A percentile compares a stretch with the other conserved stretches of the same genome.
These are phyloP conservation scores for Lanmaoa rubissima DNA, from an alignment of 768 basidiomycete species.

Conservation along the genomic window DNA sequence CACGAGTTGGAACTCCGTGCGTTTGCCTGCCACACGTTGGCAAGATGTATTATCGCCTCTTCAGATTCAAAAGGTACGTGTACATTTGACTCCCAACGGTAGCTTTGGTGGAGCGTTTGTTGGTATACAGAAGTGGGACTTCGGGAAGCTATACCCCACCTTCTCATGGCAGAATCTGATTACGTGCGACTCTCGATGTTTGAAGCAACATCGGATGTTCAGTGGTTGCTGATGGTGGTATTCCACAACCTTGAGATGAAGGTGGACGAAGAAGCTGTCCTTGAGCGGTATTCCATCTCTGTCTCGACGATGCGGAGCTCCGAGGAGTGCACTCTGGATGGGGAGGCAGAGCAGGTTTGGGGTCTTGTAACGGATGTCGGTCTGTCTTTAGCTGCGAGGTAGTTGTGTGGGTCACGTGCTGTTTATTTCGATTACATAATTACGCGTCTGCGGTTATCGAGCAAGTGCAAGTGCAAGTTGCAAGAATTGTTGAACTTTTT, in stretches of 20 bases:
- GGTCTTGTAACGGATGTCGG: conserved; percentile 60
- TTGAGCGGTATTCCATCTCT: conserved; percentile 47
- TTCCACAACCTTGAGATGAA: conserved; percentile 66
- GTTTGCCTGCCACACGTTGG: conserved; percentile 68
- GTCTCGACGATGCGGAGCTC: conserved; percentile 40
- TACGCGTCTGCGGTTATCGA: conserved; percentile 10
- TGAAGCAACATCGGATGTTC: conserved; percentile 60
- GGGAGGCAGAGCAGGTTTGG: conserved; percentile 54
- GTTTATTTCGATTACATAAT: conserved; percentile 23
- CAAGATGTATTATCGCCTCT: conserved; percentile 70
- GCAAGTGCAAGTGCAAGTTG: neutral
- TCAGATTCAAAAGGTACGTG: conserved; percentile 45
- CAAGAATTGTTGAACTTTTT: conserved; percentile 10
- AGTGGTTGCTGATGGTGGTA: conserved; percentile 67
- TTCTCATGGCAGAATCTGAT: conserved; percentile 64
- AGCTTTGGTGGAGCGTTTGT: conserved; percentile 14
- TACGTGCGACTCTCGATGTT: conserved; percentile 59
- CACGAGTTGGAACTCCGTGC: conserved; percentile 76
- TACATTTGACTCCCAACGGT: neutral
- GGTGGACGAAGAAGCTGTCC: conserved; percentile 53
- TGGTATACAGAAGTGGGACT: conserved; percentile 36
- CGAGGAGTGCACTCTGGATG: conserved; percentile 47
- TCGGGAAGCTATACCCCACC: conserved; percentile 56
- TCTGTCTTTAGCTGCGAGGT: conserved; percentile 45
- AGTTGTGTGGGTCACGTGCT: conserved; percentile 24